Percentiles rank a stretch among this genome's conserved stretches.
phyloP scores from a whole-genome alignment of 805 yeast genomes.

The Pichia gijzeniarum region DNA sequence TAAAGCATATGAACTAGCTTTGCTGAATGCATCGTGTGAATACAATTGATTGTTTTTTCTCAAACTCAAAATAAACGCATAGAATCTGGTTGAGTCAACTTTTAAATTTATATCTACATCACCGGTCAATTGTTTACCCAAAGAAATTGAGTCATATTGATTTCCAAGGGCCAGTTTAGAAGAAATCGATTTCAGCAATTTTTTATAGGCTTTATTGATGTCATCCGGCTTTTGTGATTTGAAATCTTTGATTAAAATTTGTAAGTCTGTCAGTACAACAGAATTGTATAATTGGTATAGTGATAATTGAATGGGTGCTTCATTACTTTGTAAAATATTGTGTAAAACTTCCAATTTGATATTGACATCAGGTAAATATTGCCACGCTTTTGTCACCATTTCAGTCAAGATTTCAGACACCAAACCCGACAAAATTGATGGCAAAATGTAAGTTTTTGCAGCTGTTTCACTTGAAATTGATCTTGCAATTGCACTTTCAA shows the following conservation, averaged over 20 bases:
- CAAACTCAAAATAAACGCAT: slow-evolving; percentile 44
- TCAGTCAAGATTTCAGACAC: slow-evolving; percentile 24
- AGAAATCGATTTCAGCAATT: slow-evolving; percentile 16
- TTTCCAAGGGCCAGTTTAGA: slow-evolving; percentile 22
- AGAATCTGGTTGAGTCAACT: slow-evolving; percentile 26
- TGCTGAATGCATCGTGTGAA: slow-evolving; percentile 17
- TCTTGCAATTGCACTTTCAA: slow-evolving; percentile 24
- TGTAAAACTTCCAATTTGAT: slow-evolving; percentile 32
- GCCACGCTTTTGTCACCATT: slow-evolving; percentile 27
- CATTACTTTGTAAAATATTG: slow-evolving; percentile 29
- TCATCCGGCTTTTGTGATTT: slow-evolving; percentile 16
- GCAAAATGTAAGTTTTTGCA: slow-evolving; percentile 26
- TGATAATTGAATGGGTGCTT: slow-evolving; percentile 38
- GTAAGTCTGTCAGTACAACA: slow-evolving; percentile 29
- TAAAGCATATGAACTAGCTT: slow-evolving; percentile 36
- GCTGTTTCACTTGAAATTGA: slow-evolving; percentile 15
- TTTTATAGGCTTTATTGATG: slow-evolving; percentile 24
- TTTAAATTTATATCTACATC: slow-evolving; percentile 11
- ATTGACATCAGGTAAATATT: slow-evolving; percentile 27
- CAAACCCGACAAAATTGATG: slow-evolving; percentile 28
- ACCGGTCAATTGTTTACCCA: slow-evolving; percentile 26
- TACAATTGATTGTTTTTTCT: slow-evolving; percentile 40
- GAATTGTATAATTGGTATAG: slow-evolving; percentile 34
- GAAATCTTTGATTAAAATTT: slow-evolving; percentile 21
- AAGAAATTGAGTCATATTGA: slow-evolving; percentile 22